Conservation (phyloP, 441 rosid species). For the Pelargonium exstipulatum region DNA sequence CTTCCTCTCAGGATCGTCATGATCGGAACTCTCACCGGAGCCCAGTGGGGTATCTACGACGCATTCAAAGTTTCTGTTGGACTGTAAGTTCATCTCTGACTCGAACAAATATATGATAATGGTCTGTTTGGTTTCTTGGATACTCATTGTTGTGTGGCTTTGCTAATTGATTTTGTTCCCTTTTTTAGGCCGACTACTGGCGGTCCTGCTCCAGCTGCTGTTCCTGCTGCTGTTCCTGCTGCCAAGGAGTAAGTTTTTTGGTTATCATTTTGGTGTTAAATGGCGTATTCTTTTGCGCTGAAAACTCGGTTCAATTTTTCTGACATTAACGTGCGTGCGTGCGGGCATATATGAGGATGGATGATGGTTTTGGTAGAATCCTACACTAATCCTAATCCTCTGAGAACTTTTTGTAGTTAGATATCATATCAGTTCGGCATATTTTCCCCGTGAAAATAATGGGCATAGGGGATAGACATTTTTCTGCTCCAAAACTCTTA, state of each 20-base stretch:
- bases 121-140: too few species aligned
- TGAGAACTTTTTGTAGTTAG: too few species aligned
- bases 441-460: too few species aligned
- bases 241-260: conserved; percentile 25
- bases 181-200: conserved; percentile 62
- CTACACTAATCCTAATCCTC: too few species aligned
- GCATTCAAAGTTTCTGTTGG: conserved; percentile 98
- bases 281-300: not conserved
- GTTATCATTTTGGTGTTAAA: too few species aligned
- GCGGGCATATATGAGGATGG: too few species aligned
- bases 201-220: conserved; percentile 48
- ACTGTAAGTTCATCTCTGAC: conserved; percentile 43
- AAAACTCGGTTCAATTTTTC: not conserved
- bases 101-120: too few species aligned
- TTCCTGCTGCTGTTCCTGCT: conserved; percentile 38
- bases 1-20: conserved; percentile 98
- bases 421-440: too few species aligned
- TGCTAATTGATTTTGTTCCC: conserved; percentile 12
- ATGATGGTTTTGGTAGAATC: too few species aligned
- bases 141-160: not conserved
- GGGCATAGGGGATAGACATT: too few species aligned
- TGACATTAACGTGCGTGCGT: too few species aligned
- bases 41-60: conserved; percentile 96
- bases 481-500: too few species aligned
- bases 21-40: conserved; percentile 99